Percentiles rank a stretch among this genome's conserved stretches.
Evolutionary conservation across 306 rosid genomes (phyloP).

Genomic region (Astragalus membranaceus): DNA sequence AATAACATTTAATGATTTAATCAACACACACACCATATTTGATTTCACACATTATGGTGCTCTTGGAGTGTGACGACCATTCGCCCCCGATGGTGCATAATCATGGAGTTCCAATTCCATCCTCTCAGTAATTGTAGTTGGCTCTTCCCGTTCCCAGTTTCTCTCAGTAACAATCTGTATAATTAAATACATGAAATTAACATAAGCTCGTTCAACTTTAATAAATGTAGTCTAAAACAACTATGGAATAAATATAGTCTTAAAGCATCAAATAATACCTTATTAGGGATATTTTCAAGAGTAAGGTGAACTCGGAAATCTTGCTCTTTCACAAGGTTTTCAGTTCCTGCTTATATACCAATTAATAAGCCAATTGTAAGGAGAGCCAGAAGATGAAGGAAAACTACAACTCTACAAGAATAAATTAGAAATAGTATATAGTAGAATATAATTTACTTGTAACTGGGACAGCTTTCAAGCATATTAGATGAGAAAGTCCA

Average conservation of each 20-base stretch:
- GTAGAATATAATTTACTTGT: conserved; percentile 40
- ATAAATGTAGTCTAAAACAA: not conserved
- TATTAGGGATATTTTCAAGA: conserved; percentile 26
- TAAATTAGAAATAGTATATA: too few species aligned
- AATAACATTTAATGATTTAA: conserved; percentile 10
- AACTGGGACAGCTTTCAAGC: conserved; percentile 62
- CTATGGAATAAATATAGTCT: not conserved
- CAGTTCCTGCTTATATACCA: conserved; percentile 43
- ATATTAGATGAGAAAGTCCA: conserved; percentile 43
- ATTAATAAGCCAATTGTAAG: not conserved
- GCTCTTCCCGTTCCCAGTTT: conserved; percentile 15
- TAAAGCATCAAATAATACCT: conserved; percentile 21
- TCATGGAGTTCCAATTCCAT: conserved; percentile 72
- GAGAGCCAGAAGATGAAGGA: not conserved
- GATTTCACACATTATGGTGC: conserved; percentile 33
- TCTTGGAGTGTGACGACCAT: conserved; percentile 85
- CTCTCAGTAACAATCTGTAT: conserved; percentile 33
- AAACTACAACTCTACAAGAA: not conserved
- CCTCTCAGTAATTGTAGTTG: conserved; percentile 33
- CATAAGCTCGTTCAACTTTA: too few species aligned
- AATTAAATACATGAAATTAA: too few species aligned
- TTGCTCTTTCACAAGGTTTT: conserved; percentile 45
- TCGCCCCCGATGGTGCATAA: conserved; percentile 73
- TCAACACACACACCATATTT: conserved; percentile 21
- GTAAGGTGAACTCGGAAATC: conserved; percentile 28